These are phyloP conservation scores for Arctium lappa DNA, from an alignment of 129 eudicot species.

Conservation along the genomic window DNA sequence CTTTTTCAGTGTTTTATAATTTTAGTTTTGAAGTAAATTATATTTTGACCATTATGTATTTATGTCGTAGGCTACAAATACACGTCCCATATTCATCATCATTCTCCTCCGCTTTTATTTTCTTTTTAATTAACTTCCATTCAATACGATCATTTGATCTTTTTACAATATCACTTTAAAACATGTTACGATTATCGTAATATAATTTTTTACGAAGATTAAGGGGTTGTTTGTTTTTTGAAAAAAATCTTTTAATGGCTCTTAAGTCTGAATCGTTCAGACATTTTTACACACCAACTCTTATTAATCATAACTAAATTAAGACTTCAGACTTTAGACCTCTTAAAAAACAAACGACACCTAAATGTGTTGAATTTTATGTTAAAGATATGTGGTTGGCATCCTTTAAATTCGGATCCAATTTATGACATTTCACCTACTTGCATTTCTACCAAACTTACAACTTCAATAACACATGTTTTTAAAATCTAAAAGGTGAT, in stretches of 20 bases:
- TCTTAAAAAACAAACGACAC: too few species aligned
- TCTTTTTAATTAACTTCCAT: not conserved
- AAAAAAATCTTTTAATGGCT: too few species aligned
- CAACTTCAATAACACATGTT: conserved; percentile 11
- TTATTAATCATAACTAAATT: too few species aligned
- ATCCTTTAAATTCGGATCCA: conserved; percentile 12
- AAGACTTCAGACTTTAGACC: too few species aligned
- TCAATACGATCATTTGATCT: not conserved
- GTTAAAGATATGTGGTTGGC: not conserved
- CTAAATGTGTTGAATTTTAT: not conserved
- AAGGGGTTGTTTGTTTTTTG: too few species aligned
- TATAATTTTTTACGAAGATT: too few species aligned
- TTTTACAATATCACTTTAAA: not conserved
- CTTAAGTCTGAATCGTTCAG: too few species aligned
- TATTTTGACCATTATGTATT: not conserved
- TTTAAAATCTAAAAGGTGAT: not conserved
- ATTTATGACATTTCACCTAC: conserved; percentile 24
- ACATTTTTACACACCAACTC: too few species aligned
- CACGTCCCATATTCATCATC: not conserved
- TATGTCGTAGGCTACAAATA: not conserved
- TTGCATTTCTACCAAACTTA: conserved; percentile 10
- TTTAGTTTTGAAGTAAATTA: not conserved
- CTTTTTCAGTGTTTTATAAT: too few species aligned
- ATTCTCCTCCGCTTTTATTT: not conserved
- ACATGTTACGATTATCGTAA: not conserved